phyloP scores from a whole-genome alignment of 352 stramenopile genomes.

The Phytophthora litchii region DNA sequence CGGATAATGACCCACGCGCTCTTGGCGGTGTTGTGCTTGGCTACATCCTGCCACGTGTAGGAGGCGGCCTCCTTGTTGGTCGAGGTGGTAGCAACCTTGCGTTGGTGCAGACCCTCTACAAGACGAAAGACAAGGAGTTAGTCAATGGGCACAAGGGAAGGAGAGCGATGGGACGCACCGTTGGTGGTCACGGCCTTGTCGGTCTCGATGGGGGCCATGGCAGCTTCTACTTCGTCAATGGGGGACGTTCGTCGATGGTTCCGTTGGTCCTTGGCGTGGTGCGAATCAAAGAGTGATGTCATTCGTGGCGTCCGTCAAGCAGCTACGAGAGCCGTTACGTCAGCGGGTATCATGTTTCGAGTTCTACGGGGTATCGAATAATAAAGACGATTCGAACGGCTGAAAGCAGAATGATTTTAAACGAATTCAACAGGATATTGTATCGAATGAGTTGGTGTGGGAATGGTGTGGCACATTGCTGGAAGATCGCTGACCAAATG shows the following conservation, averaged over 20 bases:
- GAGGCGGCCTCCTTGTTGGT: slow-evolving; percentile 33
- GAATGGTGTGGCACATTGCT: slow-evolving; percentile 13
- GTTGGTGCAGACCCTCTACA: slow-evolving; percentile 60
- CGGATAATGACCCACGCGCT: slow-evolving; percentile 97
- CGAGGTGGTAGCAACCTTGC: slow-evolving; percentile 42
- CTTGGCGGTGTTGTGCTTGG: slow-evolving; percentile 93
- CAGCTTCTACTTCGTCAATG: slow-evolving; percentile 18
- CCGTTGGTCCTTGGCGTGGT: slow-evolving; percentile 29
- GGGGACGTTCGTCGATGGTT: slow-evolving; percentile 17
- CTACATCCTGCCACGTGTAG: slow-evolving; percentile 95
- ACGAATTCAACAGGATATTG: not conserved
- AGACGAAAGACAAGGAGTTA: not conserved
- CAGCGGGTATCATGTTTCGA: not conserved
- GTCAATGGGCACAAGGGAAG: not conserved
- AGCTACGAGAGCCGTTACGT: slow-evolving; percentile 12
- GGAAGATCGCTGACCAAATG: slow-evolving; percentile 33
- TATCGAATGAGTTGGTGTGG: not conserved
- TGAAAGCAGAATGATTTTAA: not conserved
- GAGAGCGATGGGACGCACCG: slow-evolving; percentile 17
- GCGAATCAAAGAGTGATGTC: slow-evolving; percentile 49
- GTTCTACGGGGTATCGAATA: not conserved
- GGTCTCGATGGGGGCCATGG: slow-evolving; percentile 45
- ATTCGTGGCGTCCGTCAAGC: slow-evolving; percentile 7
- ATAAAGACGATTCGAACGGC: not conserved
- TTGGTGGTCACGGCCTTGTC: slow-evolving; percentile 23